phyloP scores from a whole-genome alignment of 2,329 filamentous ascomycete species.

The Ophiostoma tasmaniense region DNA sequence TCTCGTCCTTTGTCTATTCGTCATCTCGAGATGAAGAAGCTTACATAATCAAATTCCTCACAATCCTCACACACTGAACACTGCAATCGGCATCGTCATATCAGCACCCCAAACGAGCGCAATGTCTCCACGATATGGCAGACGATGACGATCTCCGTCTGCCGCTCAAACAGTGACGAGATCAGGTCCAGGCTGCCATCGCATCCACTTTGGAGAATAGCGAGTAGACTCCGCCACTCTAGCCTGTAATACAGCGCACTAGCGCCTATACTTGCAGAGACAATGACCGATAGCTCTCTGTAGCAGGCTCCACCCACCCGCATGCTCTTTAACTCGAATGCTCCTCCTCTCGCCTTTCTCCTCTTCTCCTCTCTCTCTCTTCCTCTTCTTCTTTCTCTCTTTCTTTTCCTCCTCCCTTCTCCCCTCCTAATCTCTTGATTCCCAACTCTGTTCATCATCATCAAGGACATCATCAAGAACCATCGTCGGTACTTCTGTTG shows the following conservation, averaged over 20 bases:
- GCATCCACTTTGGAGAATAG: not conserved
- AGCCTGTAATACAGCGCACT: not conserved
- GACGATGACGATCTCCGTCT: not conserved
- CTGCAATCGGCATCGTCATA: not conserved
- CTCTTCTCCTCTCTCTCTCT: slow-evolving; percentile 1
- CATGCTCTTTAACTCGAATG: slow-evolving; percentile 8
- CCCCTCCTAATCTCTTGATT: not conserved
- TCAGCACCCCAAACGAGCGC: too few species aligned
- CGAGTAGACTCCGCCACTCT: not conserved
- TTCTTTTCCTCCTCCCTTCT: not conserved
- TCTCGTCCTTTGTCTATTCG: not conserved
- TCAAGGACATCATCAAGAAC: not conserved
- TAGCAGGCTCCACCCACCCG: slow-evolving; percentile 8
- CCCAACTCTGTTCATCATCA: not conserved
- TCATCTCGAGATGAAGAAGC: not conserved
- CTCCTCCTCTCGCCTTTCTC: not conserved
- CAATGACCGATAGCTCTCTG: not conserved
- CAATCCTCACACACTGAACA: not conserved
- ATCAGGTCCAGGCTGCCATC: not conserved
- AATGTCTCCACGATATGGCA: not conserved
- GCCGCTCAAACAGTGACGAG: not conserved
- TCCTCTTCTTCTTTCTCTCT: not conserved
- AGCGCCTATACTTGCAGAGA: not conserved
- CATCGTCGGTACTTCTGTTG: not conserved
- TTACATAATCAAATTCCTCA: not conserved